phyloP scores from a whole-genome alignment of 2,329 filamentous ascomycete genomes.

The Neoarthrinium moseri region DNA sequence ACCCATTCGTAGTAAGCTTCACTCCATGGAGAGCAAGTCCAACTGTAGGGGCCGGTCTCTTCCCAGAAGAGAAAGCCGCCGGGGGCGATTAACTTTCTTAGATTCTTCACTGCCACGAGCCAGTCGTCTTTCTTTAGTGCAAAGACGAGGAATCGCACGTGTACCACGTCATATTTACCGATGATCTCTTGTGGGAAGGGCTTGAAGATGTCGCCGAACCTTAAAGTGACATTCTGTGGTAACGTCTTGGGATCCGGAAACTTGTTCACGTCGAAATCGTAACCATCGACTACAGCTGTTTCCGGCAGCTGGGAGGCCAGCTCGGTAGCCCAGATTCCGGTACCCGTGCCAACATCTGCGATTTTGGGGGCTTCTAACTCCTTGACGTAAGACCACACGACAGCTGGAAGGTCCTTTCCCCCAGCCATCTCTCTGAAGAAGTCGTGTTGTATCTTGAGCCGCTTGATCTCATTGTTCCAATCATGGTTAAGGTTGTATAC shows the following conservation, averaged over 20 bases:
- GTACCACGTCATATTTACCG: neutral
- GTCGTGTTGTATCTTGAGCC: no score
- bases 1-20: neutral
- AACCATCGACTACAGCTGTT: constrained; percentile 14
- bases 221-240: constrained; percentile 10
- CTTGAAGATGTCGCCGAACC: constrained; percentile 11
- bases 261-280: constrained; percentile 15
- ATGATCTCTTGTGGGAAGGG: constrained; percentile 11
- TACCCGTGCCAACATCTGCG: constrained; percentile 9
- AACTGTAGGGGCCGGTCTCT: neutral
- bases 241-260: constrained; percentile 9
- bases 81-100: neutral
- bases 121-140: neutral
- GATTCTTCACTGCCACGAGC: neutral
- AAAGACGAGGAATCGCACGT: neutral
- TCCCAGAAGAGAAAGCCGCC: neutral
- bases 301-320: constrained; percentile 11
- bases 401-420: no score
- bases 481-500: no score
- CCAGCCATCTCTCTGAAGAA: no score
- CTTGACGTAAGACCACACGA: no score
- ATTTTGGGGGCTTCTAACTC: neutral
- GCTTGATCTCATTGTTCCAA: no score
- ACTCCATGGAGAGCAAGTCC: neutral
- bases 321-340: constrained; percentile 14